Evolutionary conservation across 2,329 filamentous ascomycete genomes (phyloP).

Genomic region (Fusarium torulosum): DNA sequence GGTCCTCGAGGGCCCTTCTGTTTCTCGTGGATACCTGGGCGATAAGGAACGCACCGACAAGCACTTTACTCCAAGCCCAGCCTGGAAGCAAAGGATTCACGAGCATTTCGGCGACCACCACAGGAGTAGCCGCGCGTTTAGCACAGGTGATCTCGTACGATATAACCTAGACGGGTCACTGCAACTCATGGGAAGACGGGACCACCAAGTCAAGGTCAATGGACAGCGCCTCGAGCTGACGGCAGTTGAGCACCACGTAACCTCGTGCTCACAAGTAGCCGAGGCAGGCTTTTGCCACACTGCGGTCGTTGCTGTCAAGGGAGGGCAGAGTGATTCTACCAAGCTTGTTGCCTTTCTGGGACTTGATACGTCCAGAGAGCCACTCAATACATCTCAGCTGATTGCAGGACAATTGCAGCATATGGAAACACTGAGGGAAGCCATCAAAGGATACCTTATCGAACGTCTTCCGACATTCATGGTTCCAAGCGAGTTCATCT

Average conservation of each 20-base stretch:
- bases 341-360: constrained; percentile 10
- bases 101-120: not conserved
- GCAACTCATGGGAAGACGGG: constrained; percentile 1
- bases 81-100: not conserved
- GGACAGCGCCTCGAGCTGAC: constrained; percentile 6
- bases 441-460: not conserved
- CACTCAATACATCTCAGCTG: not conserved
- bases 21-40: not conserved
- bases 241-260: constrained; percentile 2
- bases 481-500: not conserved
- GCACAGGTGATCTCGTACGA: constrained; percentile 3
- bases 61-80: not conserved
- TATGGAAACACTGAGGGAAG: not conserved
- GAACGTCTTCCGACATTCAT: not conserved
- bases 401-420: not conserved
- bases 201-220: constrained; percentile 13
- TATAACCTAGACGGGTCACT: constrained; percentile 13
- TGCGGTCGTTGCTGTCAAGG: constrained; percentile 1
- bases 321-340: not conserved
- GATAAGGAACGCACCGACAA: not conserved
- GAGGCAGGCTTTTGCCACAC: not conserved
- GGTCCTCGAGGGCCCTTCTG: constrained; percentile 1
- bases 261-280: not conserved
- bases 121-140: not conserved
- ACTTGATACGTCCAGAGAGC: not conserved